Conservation (phyloP, 139 green algal species). For the Picochlorum sp. region DNA sequence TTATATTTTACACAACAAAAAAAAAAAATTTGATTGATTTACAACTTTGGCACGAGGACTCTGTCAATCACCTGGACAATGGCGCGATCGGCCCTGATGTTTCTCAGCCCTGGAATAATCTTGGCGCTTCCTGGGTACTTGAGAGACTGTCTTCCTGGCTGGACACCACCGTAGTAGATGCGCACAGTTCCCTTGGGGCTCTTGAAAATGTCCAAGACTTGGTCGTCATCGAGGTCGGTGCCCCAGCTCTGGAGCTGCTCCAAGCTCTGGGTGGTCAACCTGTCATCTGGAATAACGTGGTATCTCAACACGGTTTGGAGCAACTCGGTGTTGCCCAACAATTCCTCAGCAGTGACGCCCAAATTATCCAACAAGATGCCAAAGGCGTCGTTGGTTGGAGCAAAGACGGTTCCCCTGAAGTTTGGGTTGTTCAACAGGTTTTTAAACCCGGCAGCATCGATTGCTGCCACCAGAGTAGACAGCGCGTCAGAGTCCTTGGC, state of each 20-base stretch:
- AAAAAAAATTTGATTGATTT: too few relatives aligned
- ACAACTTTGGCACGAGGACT: background rate
- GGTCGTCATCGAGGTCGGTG: background rate
- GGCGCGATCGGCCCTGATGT: background rate
- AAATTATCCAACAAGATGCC: background rate
- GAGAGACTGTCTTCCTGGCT: background rate
- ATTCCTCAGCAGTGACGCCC: slow-evolving; percentile 3
- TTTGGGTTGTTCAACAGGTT: background rate
- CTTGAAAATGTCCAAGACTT: background rate
- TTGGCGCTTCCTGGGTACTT: background rate
- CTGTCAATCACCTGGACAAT: slow-evolving; percentile 4
- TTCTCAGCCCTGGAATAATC: slow-evolving; percentile 1
- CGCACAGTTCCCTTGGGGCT: background rate
- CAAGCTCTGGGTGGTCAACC: background rate
- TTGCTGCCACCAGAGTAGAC: background rate
- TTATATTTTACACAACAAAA: too few relatives aligned
- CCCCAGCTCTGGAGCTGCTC: background rate
- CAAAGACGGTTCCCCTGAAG: slow-evolving; percentile 11
- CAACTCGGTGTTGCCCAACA: slow-evolving; percentile 17
- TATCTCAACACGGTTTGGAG: slow-evolving; percentile 15
- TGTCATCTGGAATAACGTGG: slow-evolving; percentile 17
- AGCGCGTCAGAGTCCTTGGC: background rate
- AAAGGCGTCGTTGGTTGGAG: slow-evolving; percentile 19
- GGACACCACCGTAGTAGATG: background rate
- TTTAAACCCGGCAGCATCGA: slow-evolving; percentile 2